Base-by-base conservation (phyloP, 129 eudicot genomes). In the Apium graveolens region DNA sequence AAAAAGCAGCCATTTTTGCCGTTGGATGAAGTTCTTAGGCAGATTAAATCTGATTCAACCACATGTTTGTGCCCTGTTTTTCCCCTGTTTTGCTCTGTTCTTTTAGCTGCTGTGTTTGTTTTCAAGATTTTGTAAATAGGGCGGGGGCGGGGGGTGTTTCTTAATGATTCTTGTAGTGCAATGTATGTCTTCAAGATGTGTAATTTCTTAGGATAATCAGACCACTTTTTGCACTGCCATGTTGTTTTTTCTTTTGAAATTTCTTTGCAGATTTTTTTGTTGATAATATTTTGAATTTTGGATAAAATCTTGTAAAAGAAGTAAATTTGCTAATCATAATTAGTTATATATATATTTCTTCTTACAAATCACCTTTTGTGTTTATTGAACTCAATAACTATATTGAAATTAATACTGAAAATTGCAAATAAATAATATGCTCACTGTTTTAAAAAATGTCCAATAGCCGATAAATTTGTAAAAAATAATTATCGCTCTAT, bases 211-310 rank as follows among this genome's bases (percentile, higher is more conserved):
- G 4, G 13, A 16, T 13, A 48, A 48, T 17, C 1, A 48, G 24
- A 48, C 6, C 7, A 48, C 4, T 5, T 46, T 48, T 14, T 48
- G 55, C 55, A 48, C 24, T 17, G 24, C 55, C 53, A 73, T 82
- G 79, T 86, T 85, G 83, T 83, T 62, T 84, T 70, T 68, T 13
- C 27, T 42, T 4, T 35, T 35, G 38, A 7, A 3, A 5, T 13
- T 45, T 45, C 16, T 20, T 46, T 53, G 62, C 27, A 21, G 8
- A 53, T 21, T 21, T 20, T 53, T 53, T 20, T 6, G n/a, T n/a
- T 20, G 62, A 51, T 10, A 20, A 51, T 51, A 51, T 51, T 51
- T 20, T 51, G n/a, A 11, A 13, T 45, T 45, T 45, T 45, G 53
- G 18, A 46, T 17, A 13, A 46, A 13, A 14, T 3, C 17, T 14